A percentile compares a stretch with the other conserved stretches of the same genome.
Conservation (phyloP, 139 green algal genomes). For the Penium margaritaceum region DNA sequence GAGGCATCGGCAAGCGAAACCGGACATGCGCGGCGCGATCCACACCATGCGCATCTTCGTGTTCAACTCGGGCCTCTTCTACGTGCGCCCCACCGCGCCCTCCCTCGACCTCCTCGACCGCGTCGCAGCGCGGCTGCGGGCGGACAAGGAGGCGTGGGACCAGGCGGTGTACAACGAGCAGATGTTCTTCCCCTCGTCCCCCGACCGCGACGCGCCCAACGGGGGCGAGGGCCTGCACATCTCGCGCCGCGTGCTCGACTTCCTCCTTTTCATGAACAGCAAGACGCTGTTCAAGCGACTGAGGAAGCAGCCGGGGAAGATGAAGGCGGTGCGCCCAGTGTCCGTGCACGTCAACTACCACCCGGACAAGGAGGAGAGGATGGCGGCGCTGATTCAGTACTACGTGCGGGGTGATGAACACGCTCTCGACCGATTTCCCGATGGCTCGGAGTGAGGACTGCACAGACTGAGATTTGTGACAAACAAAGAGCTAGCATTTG, state of each 20-base stretch:
- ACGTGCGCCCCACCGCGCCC: constrained; percentile 37
- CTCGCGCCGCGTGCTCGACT: constrained; percentile 48
- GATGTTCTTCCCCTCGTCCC: constrained; percentile 43
- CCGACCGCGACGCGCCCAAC: no score
- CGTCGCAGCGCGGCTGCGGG: constrained; percentile 41
- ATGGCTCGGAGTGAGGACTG: no score
- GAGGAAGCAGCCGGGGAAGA: constrained; percentile 19
- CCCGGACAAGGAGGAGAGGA: constrained; percentile 58
- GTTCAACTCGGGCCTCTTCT: constrained; percentile 53
- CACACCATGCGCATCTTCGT: constrained; percentile 55
- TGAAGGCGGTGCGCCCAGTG: constrained; percentile 29
- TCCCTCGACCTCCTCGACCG: constrained; percentile 39
- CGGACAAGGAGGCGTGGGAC: constrained; percentile 51
- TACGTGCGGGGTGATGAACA: constrained; percentile 27
- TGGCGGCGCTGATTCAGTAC: constrained; percentile 40
- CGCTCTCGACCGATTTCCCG: constrained; percentile 32
- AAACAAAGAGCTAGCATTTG: no score
- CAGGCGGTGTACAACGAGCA: constrained; percentile 58
- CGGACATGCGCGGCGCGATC: no score
- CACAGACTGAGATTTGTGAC: no score
- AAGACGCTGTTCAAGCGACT: constrained; percentile 52
- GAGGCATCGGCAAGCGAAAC: constrained; percentile 71
- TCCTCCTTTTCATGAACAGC: constrained; percentile 50
- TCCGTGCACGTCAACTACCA: constrained; percentile 70
- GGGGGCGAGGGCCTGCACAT: constrained; percentile 27